Percentiles rank a stretch among this genome's conserved stretches.
Evolutionary conservation across 495 filamentous ascomycete genomes (phyloP).

Genomic region (Cladorrhinum samala): DNA sequence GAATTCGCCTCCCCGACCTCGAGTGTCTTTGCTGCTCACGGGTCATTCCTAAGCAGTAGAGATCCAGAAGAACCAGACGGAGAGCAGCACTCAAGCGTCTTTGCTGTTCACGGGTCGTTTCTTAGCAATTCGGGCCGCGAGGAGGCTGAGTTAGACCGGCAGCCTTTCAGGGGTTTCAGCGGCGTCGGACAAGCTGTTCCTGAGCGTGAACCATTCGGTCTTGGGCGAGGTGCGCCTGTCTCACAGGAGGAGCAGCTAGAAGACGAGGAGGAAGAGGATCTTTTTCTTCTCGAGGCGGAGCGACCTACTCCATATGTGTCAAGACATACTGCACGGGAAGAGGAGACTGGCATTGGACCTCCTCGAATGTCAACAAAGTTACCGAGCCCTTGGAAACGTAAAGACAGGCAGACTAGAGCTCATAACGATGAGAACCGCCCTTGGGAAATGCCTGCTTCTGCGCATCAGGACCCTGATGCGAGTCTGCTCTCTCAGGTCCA

Average conservation of each 20-base stretch:
- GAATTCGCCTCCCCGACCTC: constrained; percentile 6
- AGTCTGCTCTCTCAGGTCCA: constrained; percentile 29
- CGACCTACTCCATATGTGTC: constrained; percentile 28
- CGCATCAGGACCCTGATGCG: constrained; percentile 19
- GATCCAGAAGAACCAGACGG: constrained; percentile 7
- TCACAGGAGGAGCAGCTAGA: constrained; percentile 1
- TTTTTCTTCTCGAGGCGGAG: constrained; percentile 42
- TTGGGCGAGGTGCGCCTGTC: neutral
- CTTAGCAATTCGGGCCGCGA: neutral
- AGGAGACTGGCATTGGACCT: constrained; percentile 13
- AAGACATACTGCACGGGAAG: constrained; percentile 12
- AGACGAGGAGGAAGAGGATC: constrained; percentile 33
- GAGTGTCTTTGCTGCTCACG: constrained; percentile 2
- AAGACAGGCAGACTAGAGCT: constrained; percentile 10
- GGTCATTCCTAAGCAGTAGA: constrained; percentile 8
- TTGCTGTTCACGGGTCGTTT: neutral
- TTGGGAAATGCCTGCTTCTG: neutral
- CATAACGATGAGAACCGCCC: neutral
- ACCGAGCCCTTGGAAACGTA: constrained; percentile 41
- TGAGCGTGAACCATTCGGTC: neutral
- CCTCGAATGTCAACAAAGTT: constrained; percentile 31
- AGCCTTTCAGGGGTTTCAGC: too few relatives aligned
- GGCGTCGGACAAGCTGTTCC: too few relatives aligned
- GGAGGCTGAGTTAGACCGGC: neutral
- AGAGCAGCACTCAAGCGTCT: neutral